Conservation (phyloP, 306 rosid genomes). For the Dalbergia cultrata region DNA sequence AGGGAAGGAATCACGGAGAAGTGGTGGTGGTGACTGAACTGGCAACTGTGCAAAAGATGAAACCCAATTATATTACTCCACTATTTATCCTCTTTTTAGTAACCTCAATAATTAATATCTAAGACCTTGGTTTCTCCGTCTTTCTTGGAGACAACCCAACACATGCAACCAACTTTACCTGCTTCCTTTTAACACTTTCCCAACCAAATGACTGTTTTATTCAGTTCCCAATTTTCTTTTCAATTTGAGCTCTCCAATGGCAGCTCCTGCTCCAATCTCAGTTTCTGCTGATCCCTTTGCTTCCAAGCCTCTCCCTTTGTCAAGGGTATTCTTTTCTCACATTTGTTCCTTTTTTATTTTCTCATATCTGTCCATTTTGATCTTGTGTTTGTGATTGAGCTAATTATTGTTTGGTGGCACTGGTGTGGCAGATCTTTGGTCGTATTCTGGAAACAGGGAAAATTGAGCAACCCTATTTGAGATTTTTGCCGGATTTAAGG, state of each 20-base stretch:
- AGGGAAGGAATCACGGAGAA: conserved; percentile 20
- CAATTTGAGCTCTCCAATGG: conserved; percentile 62
- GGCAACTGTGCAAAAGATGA: neutral
- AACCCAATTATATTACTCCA: neutral
- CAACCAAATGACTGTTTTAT: conserved; percentile 46
- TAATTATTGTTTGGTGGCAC: conserved; percentile 13
- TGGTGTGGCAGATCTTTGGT: conserved; percentile 63
- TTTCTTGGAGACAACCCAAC: conserved; percentile 71
- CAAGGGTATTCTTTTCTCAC: conserved; percentile 48
- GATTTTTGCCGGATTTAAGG: conserved; percentile 55
- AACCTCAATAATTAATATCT: too few species aligned
- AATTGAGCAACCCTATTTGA: conserved; percentile 58
- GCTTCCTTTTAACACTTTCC: conserved; percentile 1
- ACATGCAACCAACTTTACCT: conserved; percentile 59
- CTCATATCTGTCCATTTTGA: neutral
- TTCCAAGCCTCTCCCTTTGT: conserved; percentile 34
- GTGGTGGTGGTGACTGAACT: conserved; percentile 18
- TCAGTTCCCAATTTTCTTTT: conserved; percentile 21
- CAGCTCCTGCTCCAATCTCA: conserved; percentile 55
- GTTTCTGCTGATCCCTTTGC: conserved; percentile 52
- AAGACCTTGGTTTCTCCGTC: conserved; percentile 90
- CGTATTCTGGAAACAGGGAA: conserved; percentile 49
- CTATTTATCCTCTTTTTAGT: neutral
- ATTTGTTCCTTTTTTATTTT: neutral
- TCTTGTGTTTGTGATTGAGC: conserved; percentile 25